Evolutionary conservation across 2,329 filamentous ascomycete species (phyloP).

Genomic region (Sclerotinia borealis): DNA sequence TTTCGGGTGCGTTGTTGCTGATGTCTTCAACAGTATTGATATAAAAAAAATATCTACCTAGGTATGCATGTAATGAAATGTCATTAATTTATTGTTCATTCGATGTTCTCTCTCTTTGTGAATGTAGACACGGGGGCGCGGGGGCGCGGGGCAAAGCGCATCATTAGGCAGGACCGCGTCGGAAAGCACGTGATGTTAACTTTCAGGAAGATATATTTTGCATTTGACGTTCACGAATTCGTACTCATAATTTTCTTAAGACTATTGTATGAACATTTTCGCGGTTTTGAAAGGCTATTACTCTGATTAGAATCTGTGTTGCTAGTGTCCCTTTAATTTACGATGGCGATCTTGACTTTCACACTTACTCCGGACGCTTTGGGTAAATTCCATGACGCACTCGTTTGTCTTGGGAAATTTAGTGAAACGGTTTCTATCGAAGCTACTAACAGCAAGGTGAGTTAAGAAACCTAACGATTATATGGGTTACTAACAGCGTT

Average conservation of each 20-base stretch:
- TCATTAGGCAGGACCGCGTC: not conserved
- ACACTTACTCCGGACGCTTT: constrained; percentile 69
- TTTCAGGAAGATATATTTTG: not conserved
- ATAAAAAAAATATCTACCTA: too few relatives aligned
- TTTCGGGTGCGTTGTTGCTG: not conserved
- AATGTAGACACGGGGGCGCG: not conserved
- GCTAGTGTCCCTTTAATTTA: not conserved
- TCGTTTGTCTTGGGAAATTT: constrained; percentile 72
- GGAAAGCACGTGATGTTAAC: not conserved
- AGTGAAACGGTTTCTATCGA: constrained; percentile 74
- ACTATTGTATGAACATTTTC: not conserved
- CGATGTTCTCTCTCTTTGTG: not conserved
- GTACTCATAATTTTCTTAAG: not conserved
- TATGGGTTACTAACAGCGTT: constrained; percentile 11
- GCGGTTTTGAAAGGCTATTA: not conserved
- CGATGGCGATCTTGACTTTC: constrained; percentile 62
- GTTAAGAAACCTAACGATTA: not conserved
- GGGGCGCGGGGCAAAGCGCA: constrained; percentile 4
- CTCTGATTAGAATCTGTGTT: not conserved
- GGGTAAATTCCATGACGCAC: constrained; percentile 62
- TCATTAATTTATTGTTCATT: too few relatives aligned
- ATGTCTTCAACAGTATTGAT: not conserved
- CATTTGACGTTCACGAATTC: not conserved
- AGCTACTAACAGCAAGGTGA: constrained; percentile 27
- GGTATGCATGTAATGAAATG: too few relatives aligned